Base-by-base conservation (phyloP, 2,329 filamentous ascomycete species). In the Fusarium nisikadoi region DNA sequence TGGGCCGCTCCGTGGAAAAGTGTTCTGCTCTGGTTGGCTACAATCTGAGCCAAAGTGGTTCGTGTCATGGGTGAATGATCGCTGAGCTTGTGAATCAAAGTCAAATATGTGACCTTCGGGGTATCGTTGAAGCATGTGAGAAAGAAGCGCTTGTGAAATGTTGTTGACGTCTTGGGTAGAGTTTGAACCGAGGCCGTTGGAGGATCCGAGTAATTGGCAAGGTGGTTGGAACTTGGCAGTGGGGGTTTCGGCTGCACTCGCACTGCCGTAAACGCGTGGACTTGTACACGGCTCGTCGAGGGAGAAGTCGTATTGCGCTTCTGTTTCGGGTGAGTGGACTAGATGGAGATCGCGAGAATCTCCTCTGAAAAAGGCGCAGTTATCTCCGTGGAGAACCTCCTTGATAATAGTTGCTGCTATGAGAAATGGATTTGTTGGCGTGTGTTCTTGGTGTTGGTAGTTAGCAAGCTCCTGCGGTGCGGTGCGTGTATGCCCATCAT, bases 291-390 rank as follows among this genome's bases (percentile, higher is more conserved):
- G 39, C 11, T 13, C 19, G n/a, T 53, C 14, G 12, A 39, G 25
- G 10, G 35, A 39, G 14, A 27, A 29, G 19, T 41, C 35, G 35
- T 53, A 39, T 3, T 53, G 33, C 17, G 8, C 23, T 13, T 29
- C 35, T 39, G 50, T n/a, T 23, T 29, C 35, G 27, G 35, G 50
- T 19, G 25, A 53, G 5, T 19, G 33, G 8, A 53, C 35, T 7
- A 41, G 7, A 16, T 29, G 50, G 6, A 38, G 25, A 20, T 19
- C 50, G 0, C 25, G 14, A 19, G 50, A 53, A 6, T 53, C 50
- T 10, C 35, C 50, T 16, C 35, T 53, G 50, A 53, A 53, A 41
- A 53, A 53, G 7, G 50, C 50, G 20, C 50, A 53, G 14, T 41
- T 6, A 6, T 53, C 25, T 7, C 25, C 25, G 8, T 11, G 13